A percentile compares a stretch with the other conserved stretches of the same genome.
Conservation (phyloP, 306 rosid genomes). For the Ormosia emarginata region DNA sequence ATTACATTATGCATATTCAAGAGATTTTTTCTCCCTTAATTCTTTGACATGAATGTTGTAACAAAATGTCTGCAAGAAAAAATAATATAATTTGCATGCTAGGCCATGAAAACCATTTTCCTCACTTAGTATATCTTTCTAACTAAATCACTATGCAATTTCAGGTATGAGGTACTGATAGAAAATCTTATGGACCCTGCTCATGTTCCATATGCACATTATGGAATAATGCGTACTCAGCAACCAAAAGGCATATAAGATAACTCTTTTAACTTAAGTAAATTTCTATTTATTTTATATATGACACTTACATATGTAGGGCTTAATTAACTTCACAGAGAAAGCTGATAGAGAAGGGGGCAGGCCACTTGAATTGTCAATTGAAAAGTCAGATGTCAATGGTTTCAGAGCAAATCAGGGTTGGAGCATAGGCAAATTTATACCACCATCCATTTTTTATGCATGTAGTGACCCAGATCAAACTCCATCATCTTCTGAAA, state of each 20-base stretch:
- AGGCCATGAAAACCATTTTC: not conserved
- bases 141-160: constrained; percentile 26
- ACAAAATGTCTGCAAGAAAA: not conserved
- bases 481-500: constrained; percentile 42
- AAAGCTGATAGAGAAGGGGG: constrained; percentile 97
- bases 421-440: constrained; percentile 46
- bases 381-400: constrained; percentile 48
- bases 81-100: not conserved
- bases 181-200: constrained; percentile 97
- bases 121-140: not conserved
- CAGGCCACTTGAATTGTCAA: constrained; percentile 59
- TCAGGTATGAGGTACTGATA: constrained; percentile 82
- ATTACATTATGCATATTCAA: not conserved
- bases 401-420: constrained; percentile 65
- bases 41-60: not conserved
- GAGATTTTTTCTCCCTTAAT: not conserved
- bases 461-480: constrained; percentile 40
- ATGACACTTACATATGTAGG: constrained; percentile 10
- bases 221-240: constrained; percentile 53
- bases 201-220: constrained; percentile 84
- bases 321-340: constrained; percentile 36
- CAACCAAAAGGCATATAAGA: constrained; percentile 48
- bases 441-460: constrained; percentile 70
- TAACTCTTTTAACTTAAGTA: not conserved
- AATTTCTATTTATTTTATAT: constrained; percentile 5